phyloP scores from a whole-genome alignment of 1,139 yeast genomes.

The Saccharomyces uvarum region DNA sequence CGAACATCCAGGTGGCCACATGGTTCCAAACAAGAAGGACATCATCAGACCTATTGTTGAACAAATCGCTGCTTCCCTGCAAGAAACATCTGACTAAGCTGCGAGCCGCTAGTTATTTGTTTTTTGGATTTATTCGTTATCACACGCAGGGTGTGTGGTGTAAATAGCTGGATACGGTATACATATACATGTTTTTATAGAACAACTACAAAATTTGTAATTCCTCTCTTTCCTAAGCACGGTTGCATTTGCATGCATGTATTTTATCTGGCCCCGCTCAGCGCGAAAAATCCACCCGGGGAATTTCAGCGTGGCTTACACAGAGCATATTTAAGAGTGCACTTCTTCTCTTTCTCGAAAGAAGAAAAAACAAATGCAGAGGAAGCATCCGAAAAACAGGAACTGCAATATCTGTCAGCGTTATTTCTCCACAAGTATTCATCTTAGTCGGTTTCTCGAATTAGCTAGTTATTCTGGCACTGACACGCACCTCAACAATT shows the following conservation, averaged over 20 bases:
- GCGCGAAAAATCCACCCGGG: slow-evolving; percentile 1
- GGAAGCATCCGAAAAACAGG: neutral
- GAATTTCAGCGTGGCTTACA: neutral
- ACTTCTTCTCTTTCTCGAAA: neutral
- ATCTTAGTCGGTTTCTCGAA: no score
- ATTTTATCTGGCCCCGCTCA: neutral
- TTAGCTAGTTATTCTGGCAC: neutral
- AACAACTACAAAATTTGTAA: neutral
- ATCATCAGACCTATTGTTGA: slow-evolving; percentile 38
- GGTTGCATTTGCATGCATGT: neutral
- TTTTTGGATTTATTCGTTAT: neutral
- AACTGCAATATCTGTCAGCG: neutral
- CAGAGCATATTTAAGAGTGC: neutral
- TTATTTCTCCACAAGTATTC: neutral
- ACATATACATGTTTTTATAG: neutral
- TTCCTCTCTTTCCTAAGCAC: neutral
- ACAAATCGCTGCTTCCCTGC: slow-evolving; percentile 27
- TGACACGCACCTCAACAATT: neutral
- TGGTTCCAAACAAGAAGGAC: slow-evolving; percentile 68
- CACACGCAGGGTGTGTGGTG: neutral
- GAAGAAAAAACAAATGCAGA: neutral
- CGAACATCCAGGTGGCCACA: slow-evolving; percentile 79
- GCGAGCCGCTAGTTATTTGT: neutral
- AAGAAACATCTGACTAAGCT: neutral
- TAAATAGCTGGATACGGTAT: neutral